phyloP scores from a whole-genome alignment of 352 stramenopile species.

The Lagenidium sp. region DNA sequence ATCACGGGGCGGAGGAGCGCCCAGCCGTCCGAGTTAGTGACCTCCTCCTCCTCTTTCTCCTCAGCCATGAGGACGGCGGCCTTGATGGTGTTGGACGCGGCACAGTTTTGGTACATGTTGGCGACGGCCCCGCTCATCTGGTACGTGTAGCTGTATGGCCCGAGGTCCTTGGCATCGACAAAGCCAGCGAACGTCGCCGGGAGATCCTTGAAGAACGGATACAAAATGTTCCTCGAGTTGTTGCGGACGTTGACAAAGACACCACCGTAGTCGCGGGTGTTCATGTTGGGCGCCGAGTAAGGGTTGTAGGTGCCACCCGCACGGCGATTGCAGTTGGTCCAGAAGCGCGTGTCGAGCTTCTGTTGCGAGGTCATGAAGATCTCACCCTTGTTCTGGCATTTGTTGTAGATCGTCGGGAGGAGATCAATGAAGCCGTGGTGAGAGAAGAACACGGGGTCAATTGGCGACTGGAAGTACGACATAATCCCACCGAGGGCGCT shows the following conservation, averaged over 20 bases:
- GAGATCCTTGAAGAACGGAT: slow-evolving; percentile 58
- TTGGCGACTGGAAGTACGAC: slow-evolving; percentile 6
- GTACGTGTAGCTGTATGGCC: slow-evolving; percentile 57
- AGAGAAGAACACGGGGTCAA: slow-evolving; percentile 15
- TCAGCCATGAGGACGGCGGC: slow-evolving; percentile 5
- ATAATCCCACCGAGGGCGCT: slow-evolving; percentile 6
- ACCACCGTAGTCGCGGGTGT: neutral
- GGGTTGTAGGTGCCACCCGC: slow-evolving; percentile 7
- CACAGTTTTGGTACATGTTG: slow-evolving; percentile 47
- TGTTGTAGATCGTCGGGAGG: slow-evolving; percentile 13
- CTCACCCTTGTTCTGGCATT: slow-evolving; percentile 10
- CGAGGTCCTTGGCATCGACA: slow-evolving; percentile 38
- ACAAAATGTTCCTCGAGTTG: slow-evolving; percentile 28
- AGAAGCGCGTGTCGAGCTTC: slow-evolving; percentile 23
- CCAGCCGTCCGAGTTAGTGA: neutral
- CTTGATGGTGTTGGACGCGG: slow-evolving; percentile 18
- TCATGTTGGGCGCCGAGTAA: slow-evolving; percentile 1
- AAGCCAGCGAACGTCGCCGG: slow-evolving; percentile 29
- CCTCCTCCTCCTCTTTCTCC: neutral
- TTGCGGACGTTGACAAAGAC: slow-evolving; percentile 23
- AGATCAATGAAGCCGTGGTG: slow-evolving; percentile 11
- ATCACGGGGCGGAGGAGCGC: slow-evolving; percentile 8
- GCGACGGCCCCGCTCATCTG: slow-evolving; percentile 24
- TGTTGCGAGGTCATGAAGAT: slow-evolving; percentile 14
- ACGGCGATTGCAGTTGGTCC: slow-evolving; percentile 14